Conservation (phyloP, 805 yeast species). For the Cephaloascus albidus region DNA sequence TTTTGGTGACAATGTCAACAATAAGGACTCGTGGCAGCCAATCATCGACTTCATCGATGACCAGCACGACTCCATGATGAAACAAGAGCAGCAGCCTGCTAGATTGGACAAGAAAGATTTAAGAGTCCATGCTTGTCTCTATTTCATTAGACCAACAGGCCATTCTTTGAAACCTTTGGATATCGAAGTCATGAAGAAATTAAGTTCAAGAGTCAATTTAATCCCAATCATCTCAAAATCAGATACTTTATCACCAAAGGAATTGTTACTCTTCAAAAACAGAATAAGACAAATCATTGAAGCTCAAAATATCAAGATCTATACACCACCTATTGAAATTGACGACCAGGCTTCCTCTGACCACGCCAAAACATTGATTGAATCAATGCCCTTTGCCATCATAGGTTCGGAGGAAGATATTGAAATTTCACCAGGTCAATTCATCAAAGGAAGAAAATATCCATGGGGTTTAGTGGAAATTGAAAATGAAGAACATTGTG, state of each 20-base stretch:
- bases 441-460: constrained; percentile 72
- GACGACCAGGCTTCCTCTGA: constrained; percentile 72
- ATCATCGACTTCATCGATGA: constrained; percentile 84
- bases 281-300: constrained; percentile 77
- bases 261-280: constrained; percentile 58
- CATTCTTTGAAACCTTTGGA: constrained; percentile 83
- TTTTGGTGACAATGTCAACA: constrained; percentile 85
- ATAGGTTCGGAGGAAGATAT: constrained; percentile 69
- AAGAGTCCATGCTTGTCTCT: constrained; percentile 85
- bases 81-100: constrained; percentile 87
- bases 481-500: constrained; percentile 80
- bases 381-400: constrained; percentile 81
- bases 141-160: constrained; percentile 87
- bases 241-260: constrained; percentile 72
- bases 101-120: constrained; percentile 62
- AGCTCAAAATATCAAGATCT: constrained; percentile 74
- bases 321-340: constrained; percentile 73
- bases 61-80: constrained; percentile 82
- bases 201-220: constrained; percentile 73
- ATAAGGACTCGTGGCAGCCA: constrained; percentile 79
- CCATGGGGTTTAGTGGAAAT: constrained; percentile 91
- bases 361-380: constrained; percentile 72
- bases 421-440: constrained; percentile 52
- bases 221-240: constrained; percentile 86
- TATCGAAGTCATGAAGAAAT: constrained; percentile 78